Evolutionary conservation across 495 filamentous ascomycete species (phyloP).

Genomic region (Neurospora sp.): DNA sequence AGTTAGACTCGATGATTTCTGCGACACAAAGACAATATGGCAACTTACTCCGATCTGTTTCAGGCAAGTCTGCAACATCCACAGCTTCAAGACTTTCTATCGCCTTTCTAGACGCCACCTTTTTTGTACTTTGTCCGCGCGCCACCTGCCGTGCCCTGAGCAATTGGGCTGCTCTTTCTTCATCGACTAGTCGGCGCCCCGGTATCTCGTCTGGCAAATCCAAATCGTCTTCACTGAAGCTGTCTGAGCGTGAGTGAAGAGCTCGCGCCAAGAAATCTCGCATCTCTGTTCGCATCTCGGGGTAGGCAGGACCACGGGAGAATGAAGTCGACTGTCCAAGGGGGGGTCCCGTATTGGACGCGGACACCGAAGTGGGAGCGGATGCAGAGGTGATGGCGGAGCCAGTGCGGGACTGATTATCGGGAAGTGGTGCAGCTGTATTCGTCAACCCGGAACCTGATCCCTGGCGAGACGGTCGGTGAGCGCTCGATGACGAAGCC

Average conservation of each 20-base stretch:
- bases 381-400: not conserved
- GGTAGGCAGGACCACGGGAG: not conserved
- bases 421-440: not conserved
- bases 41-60: slow-evolving; percentile 39
- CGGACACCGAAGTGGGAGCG: not conserved
- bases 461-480: not conserved
- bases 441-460: not conserved
- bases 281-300: not conserved
- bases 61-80: slow-evolving; percentile 29
- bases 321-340: not conserved
- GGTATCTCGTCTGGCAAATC: slow-evolving; percentile 7
- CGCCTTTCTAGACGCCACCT: slow-evolving; percentile 38
- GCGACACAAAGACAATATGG: not conserved
- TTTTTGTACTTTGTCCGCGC: slow-evolving; percentile 29
- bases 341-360: slow-evolving; percentile 1
- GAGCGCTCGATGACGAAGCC: not conserved
- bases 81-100: slow-evolving; percentile 37
- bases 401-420: not conserved
- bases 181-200: not conserved
- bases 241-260: slow-evolving; percentile 4
- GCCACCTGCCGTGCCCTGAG: slow-evolving; percentile 20
- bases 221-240: slow-evolving; percentile 20
- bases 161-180: slow-evolving; percentile 1
- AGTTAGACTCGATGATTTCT: not conserved
- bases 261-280: not conserved